Evolutionary conservation across 2,329 filamentous ascomycete genomes (phyloP).

Genomic region (Claviceps sp.): DNA sequence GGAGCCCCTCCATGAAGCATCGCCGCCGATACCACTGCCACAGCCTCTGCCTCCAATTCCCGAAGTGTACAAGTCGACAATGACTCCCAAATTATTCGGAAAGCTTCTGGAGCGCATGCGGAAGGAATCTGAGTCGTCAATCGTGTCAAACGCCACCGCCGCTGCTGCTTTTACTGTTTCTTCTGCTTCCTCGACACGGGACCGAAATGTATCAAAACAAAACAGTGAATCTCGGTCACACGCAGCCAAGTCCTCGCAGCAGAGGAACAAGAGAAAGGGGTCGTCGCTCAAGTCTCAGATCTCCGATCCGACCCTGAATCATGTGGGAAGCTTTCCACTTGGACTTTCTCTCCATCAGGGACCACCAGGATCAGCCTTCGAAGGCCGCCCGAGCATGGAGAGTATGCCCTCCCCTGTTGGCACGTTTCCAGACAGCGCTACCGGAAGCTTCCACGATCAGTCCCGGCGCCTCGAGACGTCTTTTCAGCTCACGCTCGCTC

Average conservation of each 20-base stretch:
- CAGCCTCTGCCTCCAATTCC: conserved; percentile 20
- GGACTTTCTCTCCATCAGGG: neutral
- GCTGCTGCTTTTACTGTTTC: neutral
- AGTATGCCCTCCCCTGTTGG: neutral
- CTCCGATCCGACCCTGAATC: conserved; percentile 11
- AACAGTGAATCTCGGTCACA: neutral
- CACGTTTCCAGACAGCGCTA: too few species aligned
- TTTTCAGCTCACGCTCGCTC: neutral
- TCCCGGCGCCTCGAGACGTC: neutral
- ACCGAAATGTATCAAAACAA: neutral
- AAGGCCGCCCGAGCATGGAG: neutral
- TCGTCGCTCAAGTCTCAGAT: conserved; percentile 12
- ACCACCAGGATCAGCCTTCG: neutral
- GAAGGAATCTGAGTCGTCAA: conserved; percentile 10
- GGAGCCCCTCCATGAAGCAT: conserved; percentile 10
- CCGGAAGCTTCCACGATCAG: too few species aligned
- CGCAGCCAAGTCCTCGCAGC: neutral
- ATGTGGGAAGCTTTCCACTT: neutral
- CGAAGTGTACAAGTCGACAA: conserved; percentile 13
- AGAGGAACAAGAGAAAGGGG: conserved; percentile 6
- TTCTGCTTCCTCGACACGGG: neutral
- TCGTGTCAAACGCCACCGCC: neutral
- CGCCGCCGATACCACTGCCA: neutral
- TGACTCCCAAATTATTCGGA: conserved; percentile 14
- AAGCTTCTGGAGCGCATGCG: conserved; percentile 17